Evolutionary conservation across 2,329 filamentous ascomycete species (phyloP).

Genomic region (Fusarium sp.): DNA sequence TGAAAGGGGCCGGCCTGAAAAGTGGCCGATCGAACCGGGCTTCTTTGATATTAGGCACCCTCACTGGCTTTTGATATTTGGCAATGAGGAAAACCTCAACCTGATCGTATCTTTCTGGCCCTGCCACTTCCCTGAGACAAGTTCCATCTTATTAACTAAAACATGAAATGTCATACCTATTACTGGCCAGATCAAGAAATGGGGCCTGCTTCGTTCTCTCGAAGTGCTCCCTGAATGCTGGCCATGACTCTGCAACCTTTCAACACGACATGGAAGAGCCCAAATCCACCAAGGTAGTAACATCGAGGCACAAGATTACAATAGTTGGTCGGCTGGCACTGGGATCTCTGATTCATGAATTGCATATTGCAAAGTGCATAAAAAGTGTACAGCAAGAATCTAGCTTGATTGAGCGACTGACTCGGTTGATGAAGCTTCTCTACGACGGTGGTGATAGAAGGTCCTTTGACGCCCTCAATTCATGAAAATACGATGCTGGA

Average conservation of each 20-base stretch:
- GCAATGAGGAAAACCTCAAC: no score
- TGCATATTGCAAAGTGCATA: neutral
- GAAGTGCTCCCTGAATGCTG: neutral
- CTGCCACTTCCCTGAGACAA: no score
- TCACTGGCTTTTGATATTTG: no score
- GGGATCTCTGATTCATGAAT: neutral
- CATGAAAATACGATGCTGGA: neutral
- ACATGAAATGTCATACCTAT: no score
- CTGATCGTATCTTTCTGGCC: no score
- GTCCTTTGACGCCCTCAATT: neutral
- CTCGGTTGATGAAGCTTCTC: neutral
- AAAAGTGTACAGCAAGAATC: neutral
- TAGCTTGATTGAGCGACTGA: neutral
- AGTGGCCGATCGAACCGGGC: no score
- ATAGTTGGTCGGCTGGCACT: rapidly evolving
- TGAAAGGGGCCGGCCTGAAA: no score
- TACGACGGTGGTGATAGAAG: neutral
- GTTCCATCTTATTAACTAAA: no score
- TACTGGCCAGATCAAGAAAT: neutral
- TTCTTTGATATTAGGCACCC: no score
- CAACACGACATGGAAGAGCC: neutral
- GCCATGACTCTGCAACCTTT: neutral
- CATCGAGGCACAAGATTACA: neutral
- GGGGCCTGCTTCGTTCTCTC: neutral
- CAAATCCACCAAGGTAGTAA: neutral